Percentiles rank a stretch among this genome's conserved stretches.
Evolutionary conservation across 1,284 basidiomycete species (phyloP).

Genomic region (Cystobasidiaceae sp.): DNA sequence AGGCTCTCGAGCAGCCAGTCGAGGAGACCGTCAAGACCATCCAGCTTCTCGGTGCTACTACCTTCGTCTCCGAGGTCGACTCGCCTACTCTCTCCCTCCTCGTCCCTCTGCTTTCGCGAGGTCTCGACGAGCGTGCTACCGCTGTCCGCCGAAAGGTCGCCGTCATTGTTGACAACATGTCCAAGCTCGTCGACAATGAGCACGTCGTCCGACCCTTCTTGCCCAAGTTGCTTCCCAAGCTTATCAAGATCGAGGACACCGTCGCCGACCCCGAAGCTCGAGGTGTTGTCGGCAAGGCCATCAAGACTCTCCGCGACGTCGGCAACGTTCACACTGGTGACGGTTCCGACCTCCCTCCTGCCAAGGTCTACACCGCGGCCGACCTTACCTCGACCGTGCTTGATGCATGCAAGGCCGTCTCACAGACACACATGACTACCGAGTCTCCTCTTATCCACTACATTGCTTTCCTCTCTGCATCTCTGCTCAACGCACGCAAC

Average conservation of each 20-base stretch:
- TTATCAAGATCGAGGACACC: constrained; percentile 85
- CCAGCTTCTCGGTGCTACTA: constrained; percentile 93
- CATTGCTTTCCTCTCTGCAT: constrained; percentile 70
- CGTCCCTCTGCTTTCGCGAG: constrained; percentile 94
- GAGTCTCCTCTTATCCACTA: constrained; percentile 62
- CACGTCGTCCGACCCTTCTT: constrained; percentile 94
- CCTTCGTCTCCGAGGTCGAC: constrained; percentile 99
- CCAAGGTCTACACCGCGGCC: constrained; percentile 66
- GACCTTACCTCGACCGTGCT: constrained; percentile 63
- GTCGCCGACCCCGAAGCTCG: constrained; percentile 96
- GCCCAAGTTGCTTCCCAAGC: constrained; percentile 86
- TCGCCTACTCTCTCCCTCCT: constrained; percentile 97
- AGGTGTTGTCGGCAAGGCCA: constrained; percentile 77
- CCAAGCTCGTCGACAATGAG: constrained; percentile 93
- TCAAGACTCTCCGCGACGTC: constrained; percentile 86
- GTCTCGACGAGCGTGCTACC: constrained; percentile 89
- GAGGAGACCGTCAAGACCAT: constrained; percentile 98
- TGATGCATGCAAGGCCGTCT: constrained; percentile 76
- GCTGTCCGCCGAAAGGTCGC: constrained; percentile 95
- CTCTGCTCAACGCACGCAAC: constrained; percentile 83
- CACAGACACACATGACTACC: constrained; percentile 50
- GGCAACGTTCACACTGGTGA: constrained; percentile 76
- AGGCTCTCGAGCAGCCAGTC: constrained; percentile 96
- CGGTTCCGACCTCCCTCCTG: constrained; percentile 78
- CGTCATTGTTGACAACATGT: constrained; percentile 97